Conservation (phyloP, 495 filamentous ascomycete species). For the Rostrohypoxylon terebratum region DNA sequence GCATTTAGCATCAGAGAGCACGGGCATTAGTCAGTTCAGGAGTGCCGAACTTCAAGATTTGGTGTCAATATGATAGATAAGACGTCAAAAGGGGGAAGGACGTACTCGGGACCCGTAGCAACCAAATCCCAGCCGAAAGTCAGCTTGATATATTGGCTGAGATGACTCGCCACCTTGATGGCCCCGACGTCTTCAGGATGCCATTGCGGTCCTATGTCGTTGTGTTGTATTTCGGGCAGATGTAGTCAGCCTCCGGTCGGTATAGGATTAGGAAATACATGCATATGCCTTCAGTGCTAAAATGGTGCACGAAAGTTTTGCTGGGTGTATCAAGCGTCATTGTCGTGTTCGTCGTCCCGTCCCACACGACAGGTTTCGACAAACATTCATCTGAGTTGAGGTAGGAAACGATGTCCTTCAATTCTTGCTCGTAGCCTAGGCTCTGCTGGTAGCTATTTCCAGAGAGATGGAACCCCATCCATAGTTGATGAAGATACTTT, state of each 20-base stretch:
- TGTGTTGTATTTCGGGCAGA: constrained; percentile 66
- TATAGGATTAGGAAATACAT: neutral
- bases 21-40: neutral
- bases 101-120: constrained; percentile 69
- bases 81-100: neutral
- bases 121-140: constrained; percentile 71
- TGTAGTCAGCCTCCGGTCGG: neutral
- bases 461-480: constrained; percentile 66
- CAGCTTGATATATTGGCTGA: constrained; percentile 66
- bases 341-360: constrained; percentile 57
- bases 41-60: neutral
- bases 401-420: constrained; percentile 65
- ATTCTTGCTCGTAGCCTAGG: constrained; percentile 64
- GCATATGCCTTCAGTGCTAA: constrained; percentile 71
- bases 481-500: constrained; percentile 65
- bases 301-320: constrained; percentile 72
- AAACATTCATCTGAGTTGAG: constrained; percentile 66
- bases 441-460: constrained; percentile 66
- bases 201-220: constrained; percentile 72
- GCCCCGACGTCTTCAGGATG: constrained; percentile 77
- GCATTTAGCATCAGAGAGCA: neutral
- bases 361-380: constrained; percentile 55
- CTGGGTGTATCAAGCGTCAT: constrained; percentile 49
- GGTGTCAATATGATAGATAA: neutral
- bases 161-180: constrained; percentile 74